Evolutionary conservation across 1,284 basidiomycete species (phyloP), one percentile per base, ranked within the genome.

Genomic region (Austroboletus novae-zelandiae): DNA sequence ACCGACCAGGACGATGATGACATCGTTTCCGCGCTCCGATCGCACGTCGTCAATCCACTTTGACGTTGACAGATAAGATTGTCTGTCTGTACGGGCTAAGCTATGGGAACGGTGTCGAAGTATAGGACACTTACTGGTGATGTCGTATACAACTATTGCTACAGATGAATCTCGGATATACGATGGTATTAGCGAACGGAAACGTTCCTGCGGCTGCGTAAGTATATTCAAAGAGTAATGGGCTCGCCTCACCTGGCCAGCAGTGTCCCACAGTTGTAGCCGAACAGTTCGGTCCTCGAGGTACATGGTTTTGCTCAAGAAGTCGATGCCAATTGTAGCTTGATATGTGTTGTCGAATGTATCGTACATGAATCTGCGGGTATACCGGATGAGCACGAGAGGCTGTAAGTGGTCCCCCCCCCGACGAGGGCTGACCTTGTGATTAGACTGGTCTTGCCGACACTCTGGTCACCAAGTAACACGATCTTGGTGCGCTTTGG

Each of bases 271-370:
- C 9, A 99, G 77, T 69, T 99, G 97, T 72, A 99, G 74, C 65
- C 97, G 82, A 43, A 99, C 96, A 3, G 97, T 99, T 62, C 97
- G 79, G 75, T 99, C 97, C 69, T 99, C 97, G 52, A 99, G 81
- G 72, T 99, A 99, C 94, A 99, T 97, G 0, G 97, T 99, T 79
- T 99, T 99, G 74, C 93, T 96, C 69, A 99, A 76, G 71, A 99
- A 99, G 76, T 99, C 97, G 72, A 98, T 99, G 57, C 97, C 97
- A 68, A 99, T 99, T 13, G 97, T 99, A 13, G 97, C 97, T 72
- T 99, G 97, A 71, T 99, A 99, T 42, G 96, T 99, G 73, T 97
- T 98, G 78, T 99, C 97, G 70, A 99, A 99, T 0, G 97, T 98
- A 74, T 99, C 97, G 71, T 99, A 99, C 96, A 98, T 98, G 69